Evolutionary conservation across 2,329 filamentous ascomycete genomes (phyloP), one percentile per base, ranked within the genome.

Genomic region (Conoideocrella luteorostrata): DNA sequence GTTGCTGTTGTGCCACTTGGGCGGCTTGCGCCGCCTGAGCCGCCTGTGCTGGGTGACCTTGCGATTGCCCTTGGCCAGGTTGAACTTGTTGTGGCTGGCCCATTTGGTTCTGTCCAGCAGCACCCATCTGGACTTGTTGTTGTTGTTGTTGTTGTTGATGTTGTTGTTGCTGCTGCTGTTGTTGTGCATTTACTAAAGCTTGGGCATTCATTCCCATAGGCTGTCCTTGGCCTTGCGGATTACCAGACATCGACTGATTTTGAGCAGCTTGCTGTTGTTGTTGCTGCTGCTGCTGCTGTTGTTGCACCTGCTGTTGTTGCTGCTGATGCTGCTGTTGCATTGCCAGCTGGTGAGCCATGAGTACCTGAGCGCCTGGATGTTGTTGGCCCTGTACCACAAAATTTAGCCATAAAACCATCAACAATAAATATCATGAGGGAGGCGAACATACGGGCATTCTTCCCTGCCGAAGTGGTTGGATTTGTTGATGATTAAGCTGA

Each of bases 401-500:
- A 20, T 13, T 40, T n/a, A 44, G 44, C 32, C 37, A 32, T 12
- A 18, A 17, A 9, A 7, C 30, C 5, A 4, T 32, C 24, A 37
- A 30, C 20, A 4, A 43, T 21, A 20, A 12, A 44, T 24, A n/a
- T 7, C 5, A 32, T 18, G 15, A 12, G 22, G 13, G n/a, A 4
- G 15, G 17, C 4, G 33, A 28, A 54, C 67, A 64, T 50, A 75
- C 70, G 43, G 69, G 68, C 41, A 70, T 41, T 32, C 54, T 62
- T 46, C 68, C 62, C 41, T 65, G 64, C 49, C 75, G 65, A 53
- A 79, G 68, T 35, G 73, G 71, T 36, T 72, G 65, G 26, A 76
- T 61, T 53, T 78, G 76, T 46, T 75, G 72, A 18, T 62, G 64
- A 37, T 62, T 75, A 57, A 79, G 71, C 47, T 66, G 63, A 41